Evolutionary conservation across 2,329 filamentous ascomycete genomes (phyloP).

Genomic region (Claviceps spartinae): DNA sequence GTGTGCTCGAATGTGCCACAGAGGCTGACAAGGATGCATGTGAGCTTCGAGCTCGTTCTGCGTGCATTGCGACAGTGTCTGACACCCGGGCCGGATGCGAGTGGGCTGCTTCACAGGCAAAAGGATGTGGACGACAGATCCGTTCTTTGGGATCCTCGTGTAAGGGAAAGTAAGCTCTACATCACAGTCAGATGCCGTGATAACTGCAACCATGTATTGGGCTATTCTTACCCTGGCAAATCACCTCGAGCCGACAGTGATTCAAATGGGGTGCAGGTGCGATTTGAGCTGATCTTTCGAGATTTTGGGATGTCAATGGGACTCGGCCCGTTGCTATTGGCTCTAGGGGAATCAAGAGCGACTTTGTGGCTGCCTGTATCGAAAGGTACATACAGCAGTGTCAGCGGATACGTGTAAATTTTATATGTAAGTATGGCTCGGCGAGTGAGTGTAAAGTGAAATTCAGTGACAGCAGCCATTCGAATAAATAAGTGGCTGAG

Average conservation of each 20-base stretch:
- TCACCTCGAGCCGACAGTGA: conserved; percentile 46
- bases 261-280: conserved; percentile 30
- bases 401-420: background rate
- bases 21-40: conserved; percentile 11
- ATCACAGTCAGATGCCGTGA: background rate
- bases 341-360: conserved; percentile 7
- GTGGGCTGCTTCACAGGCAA: conserved; percentile 29
- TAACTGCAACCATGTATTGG: background rate
- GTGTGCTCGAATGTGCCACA: conserved; percentile 22
- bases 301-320: conserved; percentile 35
- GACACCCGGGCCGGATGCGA: conserved; percentile 22
- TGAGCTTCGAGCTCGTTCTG: conserved; percentile 10
- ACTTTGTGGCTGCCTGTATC: conserved; percentile 3
- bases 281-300: conserved; percentile 26
- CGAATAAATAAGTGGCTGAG: conserved; percentile 3
- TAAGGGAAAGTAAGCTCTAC: conserved; percentile 46
- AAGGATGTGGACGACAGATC: conserved; percentile 37
- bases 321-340: conserved; percentile 32
- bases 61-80: conserved; percentile 15
- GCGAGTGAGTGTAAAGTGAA: background rate
- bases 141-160: conserved; percentile 40
- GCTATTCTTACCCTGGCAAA: conserved; percentile 36
- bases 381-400: background rate
- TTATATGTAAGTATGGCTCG: background rate
- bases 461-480: conserved; percentile 2